Base-by-base conservation (phyloP, 352 stramenopile genomes). In the Saprolegnia parasitica region DNA sequence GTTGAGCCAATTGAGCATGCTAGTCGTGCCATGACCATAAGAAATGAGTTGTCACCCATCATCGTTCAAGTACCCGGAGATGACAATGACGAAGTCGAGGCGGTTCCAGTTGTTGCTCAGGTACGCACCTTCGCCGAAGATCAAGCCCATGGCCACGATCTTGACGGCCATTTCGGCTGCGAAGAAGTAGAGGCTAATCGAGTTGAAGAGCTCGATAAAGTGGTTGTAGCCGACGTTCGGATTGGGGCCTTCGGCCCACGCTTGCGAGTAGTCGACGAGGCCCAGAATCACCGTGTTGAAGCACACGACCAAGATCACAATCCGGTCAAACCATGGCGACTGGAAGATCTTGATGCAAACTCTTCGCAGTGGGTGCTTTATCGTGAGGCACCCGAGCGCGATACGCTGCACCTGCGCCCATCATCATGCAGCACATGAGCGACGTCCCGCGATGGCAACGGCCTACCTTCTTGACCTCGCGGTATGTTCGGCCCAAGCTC, bases 71-170 rank as follows among this genome's bases (percentile, higher is more conserved):
- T 75, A 96, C 81, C 84, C 93, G 21, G 87, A 87, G 16, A 94
- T 52, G 57, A 98, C 92, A 37, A 98, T 90, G 32, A 96, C 75
- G 72, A 98, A 98, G 70, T 98, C 93, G 26, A 98, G 78, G 21
- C 91, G 71, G 55, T 98, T 98, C 92, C 91, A 98, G 4, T 76
- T 74, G 72, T 98, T 89, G 4, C 80, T 74, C 0, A 93, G 72
- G 68, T 97, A 98, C 15, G 78, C 81, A 1, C 88, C 81, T 35
- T 81, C 72, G 3, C 76, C 79, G 0, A 76, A 72, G 6, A 86
- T 32, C 8, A 95, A 83, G 0, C 92, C 92, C 73, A 97, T 83
- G 0, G 88, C 87, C 13, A 97, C 72, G 46, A 98, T 93, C 73
- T 98, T 98, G n/a, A 98, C 71, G 9, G 88, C 46, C 18, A 83